Percentiles rank a stretch among this genome's conserved stretches.
Conservation (phyloP, 352 stramenopile species). For the Globisporangium radiosum region DNA sequence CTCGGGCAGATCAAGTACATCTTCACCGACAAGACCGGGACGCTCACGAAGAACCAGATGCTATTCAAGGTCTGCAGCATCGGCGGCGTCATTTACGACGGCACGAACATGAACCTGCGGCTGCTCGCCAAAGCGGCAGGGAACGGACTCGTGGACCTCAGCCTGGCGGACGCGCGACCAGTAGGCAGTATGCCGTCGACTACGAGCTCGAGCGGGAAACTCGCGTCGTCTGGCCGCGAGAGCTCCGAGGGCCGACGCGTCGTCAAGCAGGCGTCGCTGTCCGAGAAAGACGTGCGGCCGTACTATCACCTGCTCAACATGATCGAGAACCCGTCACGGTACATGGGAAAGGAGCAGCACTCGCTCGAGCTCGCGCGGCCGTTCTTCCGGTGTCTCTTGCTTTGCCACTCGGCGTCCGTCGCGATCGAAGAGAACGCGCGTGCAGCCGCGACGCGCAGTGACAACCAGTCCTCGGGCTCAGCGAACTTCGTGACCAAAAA, state of each 20-base stretch:
- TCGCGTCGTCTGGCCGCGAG: constrained; percentile 5
- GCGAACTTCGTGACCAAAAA: constrained; percentile 6
- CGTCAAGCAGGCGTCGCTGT: constrained; percentile 38
- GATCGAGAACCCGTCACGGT: constrained; percentile 48
- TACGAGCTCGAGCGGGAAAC: constrained; percentile 3
- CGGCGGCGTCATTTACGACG: constrained; percentile 87
- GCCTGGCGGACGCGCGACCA: no score
- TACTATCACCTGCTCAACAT: constrained; percentile 67
- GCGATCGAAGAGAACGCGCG: constrained; percentile 34
- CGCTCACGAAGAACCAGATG: constrained; percentile 99
- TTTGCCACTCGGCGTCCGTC: constrained; percentile 77
- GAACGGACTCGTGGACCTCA: constrained; percentile 11
- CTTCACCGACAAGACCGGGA: constrained; percentile 99
- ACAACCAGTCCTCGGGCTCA: constrained; percentile 5
- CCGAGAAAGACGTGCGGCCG: constrained; percentile 61
- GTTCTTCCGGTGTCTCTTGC: constrained; percentile 76
- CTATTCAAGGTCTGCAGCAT: constrained; percentile 93
- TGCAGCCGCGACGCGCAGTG: background rate
- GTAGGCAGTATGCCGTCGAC: background rate
- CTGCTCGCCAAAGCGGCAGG: constrained; percentile 23
- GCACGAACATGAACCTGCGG: constrained; percentile 48
- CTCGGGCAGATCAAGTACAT: constrained; percentile 98
- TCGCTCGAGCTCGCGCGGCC: constrained; percentile 53
- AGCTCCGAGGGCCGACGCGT: constrained; percentile 19
- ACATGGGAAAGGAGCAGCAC: constrained; percentile 40